These are phyloP conservation scores for Avena atlantica DNA, from an alignment of 176 grass and related monocot genomes.

Conservation along the genomic window DNA sequence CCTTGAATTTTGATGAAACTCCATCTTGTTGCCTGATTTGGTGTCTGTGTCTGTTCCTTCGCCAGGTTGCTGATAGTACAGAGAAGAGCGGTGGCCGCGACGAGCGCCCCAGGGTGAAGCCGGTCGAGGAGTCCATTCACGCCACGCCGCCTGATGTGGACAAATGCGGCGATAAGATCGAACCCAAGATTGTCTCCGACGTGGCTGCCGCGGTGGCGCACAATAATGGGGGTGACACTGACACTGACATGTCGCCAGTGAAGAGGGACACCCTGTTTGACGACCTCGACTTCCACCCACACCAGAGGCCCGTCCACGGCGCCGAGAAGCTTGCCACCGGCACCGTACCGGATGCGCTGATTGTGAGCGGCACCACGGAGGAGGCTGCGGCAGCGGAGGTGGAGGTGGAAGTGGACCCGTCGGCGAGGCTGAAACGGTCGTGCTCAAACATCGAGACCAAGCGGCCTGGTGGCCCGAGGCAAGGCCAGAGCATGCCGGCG, in stretches of 20 bases:
- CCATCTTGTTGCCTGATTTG: not conserved
- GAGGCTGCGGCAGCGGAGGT: slow-evolving; percentile 8
- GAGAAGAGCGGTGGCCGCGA: slow-evolving; percentile 41
- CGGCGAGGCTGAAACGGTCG: slow-evolving; percentile 70
- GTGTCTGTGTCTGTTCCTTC: slow-evolving; percentile 6
- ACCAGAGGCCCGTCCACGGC: slow-evolving; percentile 1
- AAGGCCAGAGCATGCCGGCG: slow-evolving; percentile 36
- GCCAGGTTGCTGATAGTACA: slow-evolving; percentile 39
- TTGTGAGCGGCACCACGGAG: slow-evolving; percentile 26
- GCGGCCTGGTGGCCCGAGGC: slow-evolving; percentile 35
- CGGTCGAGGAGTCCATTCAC: slow-evolving; percentile 57
- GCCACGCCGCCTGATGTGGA: not conserved
- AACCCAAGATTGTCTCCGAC: slow-evolving; percentile 19
- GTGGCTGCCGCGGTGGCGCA: slow-evolving; percentile 30
- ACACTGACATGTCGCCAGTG: not conserved
- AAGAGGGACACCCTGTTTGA: slow-evolving; percentile 49
- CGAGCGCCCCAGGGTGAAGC: slow-evolving; percentile 54
- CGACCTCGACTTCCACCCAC: slow-evolving; percentile 54
- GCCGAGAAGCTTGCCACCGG: no score
- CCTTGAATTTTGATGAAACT: slow-evolving; percentile 16
- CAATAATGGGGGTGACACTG: slow-evolving; percentile 33
- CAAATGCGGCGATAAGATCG: slow-evolving; percentile 18
- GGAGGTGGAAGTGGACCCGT: slow-evolving; percentile 2
- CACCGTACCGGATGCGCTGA: not conserved
- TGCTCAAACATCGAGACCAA: slow-evolving; percentile 98